A percentile compares a stretch with the other conserved stretches of the same genome.
These are phyloP conservation scores for Backusella psychrophila DNA, from an alignment of 192 early-diverging fungal species.

Conservation along the genomic window DNA sequence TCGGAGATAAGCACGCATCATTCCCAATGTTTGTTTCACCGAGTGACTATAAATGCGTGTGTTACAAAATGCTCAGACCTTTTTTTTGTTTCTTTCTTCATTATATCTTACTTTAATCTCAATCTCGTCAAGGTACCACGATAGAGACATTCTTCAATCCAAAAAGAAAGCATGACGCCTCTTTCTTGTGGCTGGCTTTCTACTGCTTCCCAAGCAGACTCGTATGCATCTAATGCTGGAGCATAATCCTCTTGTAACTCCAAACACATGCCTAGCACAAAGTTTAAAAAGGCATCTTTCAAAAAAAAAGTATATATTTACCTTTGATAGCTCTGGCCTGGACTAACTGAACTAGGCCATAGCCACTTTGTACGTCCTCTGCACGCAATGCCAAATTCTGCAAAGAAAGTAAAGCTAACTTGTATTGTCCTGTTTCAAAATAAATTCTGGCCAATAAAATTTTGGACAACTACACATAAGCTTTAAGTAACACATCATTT, in stretches of 20 bases:
- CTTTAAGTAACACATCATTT: background rate
- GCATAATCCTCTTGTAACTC: constrained; percentile 40
- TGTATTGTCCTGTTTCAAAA: constrained; percentile 53
- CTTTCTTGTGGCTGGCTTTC: constrained; percentile 26
- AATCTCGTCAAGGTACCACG: constrained; percentile 6
- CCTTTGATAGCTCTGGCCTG: constrained; percentile 58
- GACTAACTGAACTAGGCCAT: constrained; percentile 56
- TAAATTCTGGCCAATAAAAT: constrained; percentile 57
- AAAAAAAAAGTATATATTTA: background rate
- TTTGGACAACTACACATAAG: constrained; percentile 29
- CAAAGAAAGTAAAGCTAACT: constrained; percentile 39
- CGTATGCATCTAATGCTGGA: constrained; percentile 51
- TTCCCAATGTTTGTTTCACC: background rate
- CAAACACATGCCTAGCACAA: constrained; percentile 36
- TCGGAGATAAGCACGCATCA: constrained; percentile 15
- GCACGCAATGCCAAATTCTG: constrained; percentile 34
- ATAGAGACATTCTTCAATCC: constrained; percentile 19
- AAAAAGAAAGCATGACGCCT: constrained; percentile 12
- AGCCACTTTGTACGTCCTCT: constrained; percentile 40
- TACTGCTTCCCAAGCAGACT: constrained; percentile 34
- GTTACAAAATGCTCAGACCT: background rate
- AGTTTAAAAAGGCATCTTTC: background rate
- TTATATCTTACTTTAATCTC: constrained; percentile 8
- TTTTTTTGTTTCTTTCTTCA: background rate
- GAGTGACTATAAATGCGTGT: background rate